These are phyloP conservation scores for Datura wrightii DNA, from an alignment of 257 asterid species.

Conservation along the genomic window DNA sequence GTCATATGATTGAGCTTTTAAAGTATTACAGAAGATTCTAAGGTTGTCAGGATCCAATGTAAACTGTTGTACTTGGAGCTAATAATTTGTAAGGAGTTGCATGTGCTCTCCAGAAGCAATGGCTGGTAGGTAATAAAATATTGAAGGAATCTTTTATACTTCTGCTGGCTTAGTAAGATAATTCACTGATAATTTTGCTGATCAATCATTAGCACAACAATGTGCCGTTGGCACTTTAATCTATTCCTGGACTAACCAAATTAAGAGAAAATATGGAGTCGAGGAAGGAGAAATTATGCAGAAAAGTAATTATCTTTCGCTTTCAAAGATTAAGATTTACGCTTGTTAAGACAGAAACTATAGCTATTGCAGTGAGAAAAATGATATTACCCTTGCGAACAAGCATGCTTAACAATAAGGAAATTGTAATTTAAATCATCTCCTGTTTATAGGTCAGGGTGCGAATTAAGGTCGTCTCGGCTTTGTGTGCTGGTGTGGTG, in stretches of 20 bases:
- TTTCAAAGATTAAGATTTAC: background rate
- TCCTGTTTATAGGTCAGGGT: slow-evolving; percentile 67
- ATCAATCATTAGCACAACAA: slow-evolving; percentile 17
- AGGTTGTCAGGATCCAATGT: slow-evolving; percentile 27
- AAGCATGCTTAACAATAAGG: background rate
- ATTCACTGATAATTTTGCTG: background rate
- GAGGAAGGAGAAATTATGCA: background rate
- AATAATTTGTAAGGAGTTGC: slow-evolving; percentile 27
- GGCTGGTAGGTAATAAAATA: slow-evolving; percentile 1
- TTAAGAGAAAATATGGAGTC: background rate
- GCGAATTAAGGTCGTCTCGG: slow-evolving; percentile 77
- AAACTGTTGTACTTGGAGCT: slow-evolving; percentile 20
- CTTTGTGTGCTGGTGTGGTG: slow-evolving; percentile 64
- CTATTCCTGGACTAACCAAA: slow-evolving; percentile 8
- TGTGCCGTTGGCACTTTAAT: background rate
- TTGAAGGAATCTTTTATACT: slow-evolving; percentile 15
- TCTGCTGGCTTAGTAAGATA: background rate
- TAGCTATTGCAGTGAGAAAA: background rate
- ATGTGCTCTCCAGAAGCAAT: slow-evolving; percentile 28
- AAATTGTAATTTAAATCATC: background rate
- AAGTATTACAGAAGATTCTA: slow-evolving; percentile 30
- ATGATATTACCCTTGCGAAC: slow-evolving; percentile 8
- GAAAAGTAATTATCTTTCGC: background rate
- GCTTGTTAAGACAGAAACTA: background rate
- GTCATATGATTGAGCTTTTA: slow-evolving; percentile 21